phyloP scores from a whole-genome alignment of 768 basidiomycete species.

The Rhizopogon salebrosus region DNA sequence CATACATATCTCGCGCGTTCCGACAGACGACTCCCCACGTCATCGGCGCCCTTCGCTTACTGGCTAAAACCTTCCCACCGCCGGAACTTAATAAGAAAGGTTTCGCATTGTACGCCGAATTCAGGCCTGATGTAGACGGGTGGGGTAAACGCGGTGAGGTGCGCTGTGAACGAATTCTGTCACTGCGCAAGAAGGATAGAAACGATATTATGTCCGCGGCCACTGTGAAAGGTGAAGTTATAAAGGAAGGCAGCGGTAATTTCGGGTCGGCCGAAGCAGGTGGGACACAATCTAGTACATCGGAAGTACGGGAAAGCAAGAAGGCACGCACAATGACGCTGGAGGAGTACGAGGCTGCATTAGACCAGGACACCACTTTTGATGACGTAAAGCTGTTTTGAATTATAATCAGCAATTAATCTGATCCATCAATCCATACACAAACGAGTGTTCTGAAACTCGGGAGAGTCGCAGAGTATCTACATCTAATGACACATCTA shows the following conservation, averaged over 20 bases:
- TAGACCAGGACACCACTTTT: constrained; percentile 45
- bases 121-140: constrained; percentile 73
- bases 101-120: constrained; percentile 79
- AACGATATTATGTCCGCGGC: constrained; percentile 5
- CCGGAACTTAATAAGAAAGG: constrained; percentile 61
- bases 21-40: constrained; percentile 75
- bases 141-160: constrained; percentile 87
- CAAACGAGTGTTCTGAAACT: constrained; percentile 3
- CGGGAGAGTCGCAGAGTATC: neutral
- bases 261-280: neutral
- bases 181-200: constrained; percentile 36
- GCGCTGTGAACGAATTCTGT: constrained; percentile 63
- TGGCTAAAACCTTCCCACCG: constrained; percentile 55
- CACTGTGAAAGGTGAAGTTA: constrained; percentile 7
- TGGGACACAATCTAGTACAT: constrained; percentile 6
- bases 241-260: constrained; percentile 17
- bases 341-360: constrained; percentile 48
- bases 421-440: constrained; percentile 17
- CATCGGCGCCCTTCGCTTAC: constrained; percentile 69
- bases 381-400: constrained; percentile 35
- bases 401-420: constrained; percentile 10
- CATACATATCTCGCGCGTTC: constrained; percentile 78
- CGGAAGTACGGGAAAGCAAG: constrained; percentile 33
- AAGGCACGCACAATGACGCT: constrained; percentile 33
- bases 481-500: constrained; percentile 4